A percentile compares a stretch with the other conserved stretches of the same genome.
These are phyloP conservation scores for Yamadazyma ubonensis DNA, from an alignment of 805 yeast species.

Conservation along the genomic window DNA sequence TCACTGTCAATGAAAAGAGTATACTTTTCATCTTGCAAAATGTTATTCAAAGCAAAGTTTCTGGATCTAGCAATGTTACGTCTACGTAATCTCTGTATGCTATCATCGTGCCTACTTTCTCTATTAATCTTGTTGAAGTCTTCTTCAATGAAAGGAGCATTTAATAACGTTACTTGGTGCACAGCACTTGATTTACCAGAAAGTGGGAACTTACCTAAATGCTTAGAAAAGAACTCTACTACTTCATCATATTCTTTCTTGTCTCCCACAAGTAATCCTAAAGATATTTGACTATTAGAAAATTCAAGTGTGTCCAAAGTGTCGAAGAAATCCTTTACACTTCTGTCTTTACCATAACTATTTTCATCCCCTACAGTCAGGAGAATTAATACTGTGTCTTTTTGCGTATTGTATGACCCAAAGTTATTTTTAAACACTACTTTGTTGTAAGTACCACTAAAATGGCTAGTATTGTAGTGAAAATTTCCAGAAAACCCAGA, in stretches of 20 bases:
- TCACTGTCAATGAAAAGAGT: conserved; percentile 41
- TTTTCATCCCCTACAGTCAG: conserved; percentile 26
- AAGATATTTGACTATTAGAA: conserved; percentile 12
- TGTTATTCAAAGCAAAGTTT: conserved; percentile 31
- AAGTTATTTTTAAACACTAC: conserved; percentile 10
- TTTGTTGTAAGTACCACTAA: conserved; percentile 7
- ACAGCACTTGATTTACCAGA: conserved; percentile 10
- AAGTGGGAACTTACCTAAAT: conserved; percentile 7
- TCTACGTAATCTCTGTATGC: conserved; percentile 34
- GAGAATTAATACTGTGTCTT: conserved; percentile 19
- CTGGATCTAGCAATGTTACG: conserved; percentile 37
- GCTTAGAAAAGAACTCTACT: conserved; percentile 17
- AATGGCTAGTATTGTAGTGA: background rate
- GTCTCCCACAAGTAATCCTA: conserved; percentile 33
- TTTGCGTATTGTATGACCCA: conserved; percentile 5
- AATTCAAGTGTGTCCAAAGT: conserved; percentile 25
- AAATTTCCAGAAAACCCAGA: background rate
- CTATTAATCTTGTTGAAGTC: conserved; percentile 18
- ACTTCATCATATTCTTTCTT: conserved; percentile 24
- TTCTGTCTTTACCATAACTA: conserved; percentile 37
- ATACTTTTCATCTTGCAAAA: conserved; percentile 29
- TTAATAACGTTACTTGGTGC: conserved; percentile 24
- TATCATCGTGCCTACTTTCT: conserved; percentile 25
- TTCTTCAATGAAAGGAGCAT: conserved; percentile 36
- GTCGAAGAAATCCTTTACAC: conserved; percentile 31